Conservation (phyloP, 2,329 filamentous ascomycete species). For the Arthrinium puccinioides region DNA sequence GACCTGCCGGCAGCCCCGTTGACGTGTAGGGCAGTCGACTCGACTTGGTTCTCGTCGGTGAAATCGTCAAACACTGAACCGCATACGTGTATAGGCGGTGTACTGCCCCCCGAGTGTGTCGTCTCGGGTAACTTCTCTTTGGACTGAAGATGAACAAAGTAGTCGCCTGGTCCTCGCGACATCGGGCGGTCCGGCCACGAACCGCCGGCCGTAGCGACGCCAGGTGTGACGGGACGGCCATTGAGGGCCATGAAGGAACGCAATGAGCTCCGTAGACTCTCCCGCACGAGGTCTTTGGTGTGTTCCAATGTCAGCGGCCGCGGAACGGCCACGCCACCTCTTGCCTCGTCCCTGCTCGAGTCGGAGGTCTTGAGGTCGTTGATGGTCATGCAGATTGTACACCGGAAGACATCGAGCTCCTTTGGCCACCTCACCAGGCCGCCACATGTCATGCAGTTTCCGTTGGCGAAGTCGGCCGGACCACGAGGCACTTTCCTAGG, state of each 20-base stretch:
- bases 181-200: slow-evolving; percentile 7
- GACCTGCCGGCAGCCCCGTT: slow-evolving; percentile 24
- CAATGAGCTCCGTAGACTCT: slow-evolving; percentile 32
- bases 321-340: not conserved
- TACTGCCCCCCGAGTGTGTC: slow-evolving; percentile 13
- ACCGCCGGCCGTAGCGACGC: no score
- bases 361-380: slow-evolving; percentile 60
- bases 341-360: slow-evolving; percentile 1
- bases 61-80: slow-evolving; percentile 27
- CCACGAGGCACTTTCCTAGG: slow-evolving; percentile 19
- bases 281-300: slow-evolving; percentile 43
- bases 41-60: slow-evolving; percentile 26
- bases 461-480: slow-evolving; percentile 50
- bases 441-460: slow-evolving; percentile 81
- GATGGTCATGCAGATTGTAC: slow-evolving; percentile 76
- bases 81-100: slow-evolving; percentile 13
- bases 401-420: slow-evolving; percentile 67
- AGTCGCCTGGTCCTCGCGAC: slow-evolving; percentile 12
- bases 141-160: slow-evolving; percentile 9
- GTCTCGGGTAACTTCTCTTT: slow-evolving; percentile 1
- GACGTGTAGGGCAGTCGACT: slow-evolving; percentile 22
- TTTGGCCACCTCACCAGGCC: slow-evolving; percentile 74
- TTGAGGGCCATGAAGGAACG: slow-evolving; percentile 16
- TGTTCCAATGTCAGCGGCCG: slow-evolving; percentile 48
- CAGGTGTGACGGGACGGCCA: slow-evolving; percentile 7